Conservation (phyloP, 345 rosid species). For the Sonneratia alba region DNA sequence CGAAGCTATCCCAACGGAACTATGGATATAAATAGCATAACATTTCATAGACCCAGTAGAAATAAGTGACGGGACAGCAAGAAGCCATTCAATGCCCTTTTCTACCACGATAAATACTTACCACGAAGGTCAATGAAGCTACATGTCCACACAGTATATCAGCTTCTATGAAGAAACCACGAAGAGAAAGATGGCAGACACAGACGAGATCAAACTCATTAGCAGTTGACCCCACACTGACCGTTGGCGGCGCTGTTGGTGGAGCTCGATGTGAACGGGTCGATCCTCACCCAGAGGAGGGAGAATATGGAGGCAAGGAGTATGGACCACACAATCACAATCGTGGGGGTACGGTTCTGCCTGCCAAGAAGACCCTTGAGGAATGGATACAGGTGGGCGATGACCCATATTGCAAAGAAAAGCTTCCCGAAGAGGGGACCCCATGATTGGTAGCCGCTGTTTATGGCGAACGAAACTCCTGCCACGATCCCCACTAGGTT, state of each 20-base stretch:
- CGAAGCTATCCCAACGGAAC: too few relatives aligned
- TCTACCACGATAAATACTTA: background rate
- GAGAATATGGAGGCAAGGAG: conserved; percentile 98
- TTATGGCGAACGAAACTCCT: conserved; percentile 87
- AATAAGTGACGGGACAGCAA: background rate
- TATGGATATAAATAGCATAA: too few relatives aligned
- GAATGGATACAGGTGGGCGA: conserved; percentile 97
- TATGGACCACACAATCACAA: conserved; percentile 96
- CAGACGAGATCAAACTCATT: background rate
- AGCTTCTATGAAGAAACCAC: background rate
- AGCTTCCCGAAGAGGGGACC: conserved; percentile 96
- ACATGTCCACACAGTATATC: too few relatives aligned
- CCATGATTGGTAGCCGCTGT: conserved; percentile 99
- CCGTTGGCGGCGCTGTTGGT: conserved; percentile 41
- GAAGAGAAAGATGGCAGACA: background rate
- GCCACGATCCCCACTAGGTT: conserved; percentile 97
- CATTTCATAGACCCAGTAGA: background rate
- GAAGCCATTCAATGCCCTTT: background rate
- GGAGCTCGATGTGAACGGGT: conserved; percentile 59
- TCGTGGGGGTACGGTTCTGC: conserved; percentile 93
- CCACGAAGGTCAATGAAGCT: background rate
- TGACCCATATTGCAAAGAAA: conserved; percentile 94
- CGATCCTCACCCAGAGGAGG: conserved; percentile 94
- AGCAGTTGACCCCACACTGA: conserved; percentile 70
- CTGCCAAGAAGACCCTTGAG: conserved; percentile 94